Conservation (phyloP, 495 filamentous ascomycete species). For the Schizothecium vesticola region DNA sequence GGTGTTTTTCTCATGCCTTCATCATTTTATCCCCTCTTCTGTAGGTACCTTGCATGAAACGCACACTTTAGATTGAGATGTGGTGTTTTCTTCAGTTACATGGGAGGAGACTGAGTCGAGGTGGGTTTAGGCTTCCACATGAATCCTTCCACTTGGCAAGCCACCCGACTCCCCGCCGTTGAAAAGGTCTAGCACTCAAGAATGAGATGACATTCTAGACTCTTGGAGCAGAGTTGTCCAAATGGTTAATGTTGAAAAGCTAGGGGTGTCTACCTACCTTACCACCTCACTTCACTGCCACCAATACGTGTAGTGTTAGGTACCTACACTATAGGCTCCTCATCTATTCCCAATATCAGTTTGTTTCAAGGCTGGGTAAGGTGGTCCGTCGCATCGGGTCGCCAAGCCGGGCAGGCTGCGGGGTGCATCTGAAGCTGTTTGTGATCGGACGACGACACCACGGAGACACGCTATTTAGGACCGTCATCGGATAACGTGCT, state of each 20-base stretch:
- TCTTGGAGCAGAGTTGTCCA: not conserved
- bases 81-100: not conserved
- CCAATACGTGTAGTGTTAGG: too few species aligned
- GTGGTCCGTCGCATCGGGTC: not conserved
- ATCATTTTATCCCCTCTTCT: not conserved
- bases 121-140: not conserved
- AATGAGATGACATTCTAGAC: not conserved
- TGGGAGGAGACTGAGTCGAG: not conserved
- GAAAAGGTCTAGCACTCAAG: not conserved
- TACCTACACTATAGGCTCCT: not conserved
- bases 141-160: not conserved
- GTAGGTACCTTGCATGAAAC: not conserved
- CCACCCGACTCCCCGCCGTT: not conserved
- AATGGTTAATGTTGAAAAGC: too few species aligned
- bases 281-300: too few species aligned
- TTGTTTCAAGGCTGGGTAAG: not conserved
- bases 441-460: not conserved
- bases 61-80: not conserved
- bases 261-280: too few species aligned
- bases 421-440: not conserved
- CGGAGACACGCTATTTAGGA: not conserved
- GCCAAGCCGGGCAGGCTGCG: not conserved
- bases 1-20: not conserved
- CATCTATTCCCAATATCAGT: not conserved
- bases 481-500: not conserved